phyloP scores from a whole-genome alignment of 148 eudicot genomes.

The Pouteria glomerata region DNA sequence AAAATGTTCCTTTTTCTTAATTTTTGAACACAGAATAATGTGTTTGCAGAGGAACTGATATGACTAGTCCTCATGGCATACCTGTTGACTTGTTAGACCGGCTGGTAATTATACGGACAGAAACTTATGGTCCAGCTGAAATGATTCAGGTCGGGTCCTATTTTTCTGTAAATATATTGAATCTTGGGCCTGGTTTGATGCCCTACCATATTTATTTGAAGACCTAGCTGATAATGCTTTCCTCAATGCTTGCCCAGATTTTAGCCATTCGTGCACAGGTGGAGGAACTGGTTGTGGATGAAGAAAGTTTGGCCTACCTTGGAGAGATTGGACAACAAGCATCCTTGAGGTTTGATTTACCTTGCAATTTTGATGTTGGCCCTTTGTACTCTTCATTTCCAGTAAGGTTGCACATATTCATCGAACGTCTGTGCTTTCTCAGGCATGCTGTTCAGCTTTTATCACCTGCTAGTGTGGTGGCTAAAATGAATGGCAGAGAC shows the following conservation, averaged over 20 bases:
- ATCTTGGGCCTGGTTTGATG: background rate
- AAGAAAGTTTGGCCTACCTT: slow-evolving; percentile 83
- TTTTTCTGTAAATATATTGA: background rate
- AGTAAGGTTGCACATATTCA: background rate
- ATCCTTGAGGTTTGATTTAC: slow-evolving; percentile 64
- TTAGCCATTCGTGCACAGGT: slow-evolving; percentile 95
- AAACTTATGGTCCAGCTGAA: slow-evolving; percentile 90
- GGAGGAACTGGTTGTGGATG: slow-evolving; percentile 81
- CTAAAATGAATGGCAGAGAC: slow-evolving; percentile 90
- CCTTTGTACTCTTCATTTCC: background rate
- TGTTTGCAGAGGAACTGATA: slow-evolving; percentile 82
- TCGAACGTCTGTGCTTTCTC: slow-evolving; percentile 7
- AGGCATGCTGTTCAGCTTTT: slow-evolving; percentile 94
- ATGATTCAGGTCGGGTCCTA: slow-evolving; percentile 76
- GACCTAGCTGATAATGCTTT: background rate
- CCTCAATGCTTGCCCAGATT: slow-evolving; percentile 43
- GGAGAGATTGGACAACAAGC: slow-evolving; percentile 93
- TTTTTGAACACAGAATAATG: background rate
- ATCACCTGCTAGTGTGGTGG: slow-evolving; percentile 85
- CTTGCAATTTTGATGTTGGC: background rate
- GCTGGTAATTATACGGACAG: slow-evolving; percentile 68
- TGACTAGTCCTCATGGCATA: slow-evolving; percentile 93
- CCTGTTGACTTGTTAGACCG: slow-evolving; percentile 91
- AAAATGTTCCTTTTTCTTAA: background rate
- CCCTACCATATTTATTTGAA: background rate